Conservation (phyloP, 2,329 filamentous ascomycete genomes). For the Chrysoporthe austroafricana region DNA sequence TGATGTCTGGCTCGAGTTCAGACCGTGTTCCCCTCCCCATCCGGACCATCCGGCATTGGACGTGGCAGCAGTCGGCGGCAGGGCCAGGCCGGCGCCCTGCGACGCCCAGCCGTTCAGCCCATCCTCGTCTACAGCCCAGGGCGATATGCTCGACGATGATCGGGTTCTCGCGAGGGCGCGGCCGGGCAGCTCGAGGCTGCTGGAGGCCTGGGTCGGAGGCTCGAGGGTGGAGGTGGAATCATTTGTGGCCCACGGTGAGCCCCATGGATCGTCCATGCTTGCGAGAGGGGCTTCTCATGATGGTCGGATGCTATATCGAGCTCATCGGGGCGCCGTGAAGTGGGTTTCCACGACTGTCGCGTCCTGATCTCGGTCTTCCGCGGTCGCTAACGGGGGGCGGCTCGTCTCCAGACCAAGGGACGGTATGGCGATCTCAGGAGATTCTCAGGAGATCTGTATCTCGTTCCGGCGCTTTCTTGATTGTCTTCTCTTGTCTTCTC, state of each 20-base stretch:
- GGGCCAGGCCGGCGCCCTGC: conserved; percentile 34
- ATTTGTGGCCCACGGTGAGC: conserved; percentile 59
- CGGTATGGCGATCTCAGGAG: background rate
- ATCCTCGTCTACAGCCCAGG: conserved; percentile 48
- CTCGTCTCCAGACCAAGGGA: conserved; percentile 2
- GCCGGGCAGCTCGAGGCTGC: conserved; percentile 37
- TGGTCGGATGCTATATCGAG: conserved; percentile 21
- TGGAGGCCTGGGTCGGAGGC: conserved; percentile 47
- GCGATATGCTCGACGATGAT: conserved; percentile 39
- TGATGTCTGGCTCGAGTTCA: conserved; percentile 32
- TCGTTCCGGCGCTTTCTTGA: background rate
- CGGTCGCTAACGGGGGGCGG: background rate
- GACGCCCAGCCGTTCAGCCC: conserved; percentile 45
- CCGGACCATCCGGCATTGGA: conserved; percentile 37
- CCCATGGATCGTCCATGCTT: conserved; percentile 67
- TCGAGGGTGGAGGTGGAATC: conserved; percentile 37
- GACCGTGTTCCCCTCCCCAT: conserved; percentile 33
- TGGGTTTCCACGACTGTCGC: conserved; percentile 21
- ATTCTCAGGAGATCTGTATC: background rate
- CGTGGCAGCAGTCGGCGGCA: conserved; percentile 31
- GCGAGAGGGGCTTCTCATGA: conserved; percentile 34
- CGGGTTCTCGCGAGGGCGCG: conserved; percentile 36
- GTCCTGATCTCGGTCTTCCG: conserved; percentile 10
- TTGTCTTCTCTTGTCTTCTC: background rate
- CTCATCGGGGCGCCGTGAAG: conserved; percentile 21